Base-by-base conservation (phyloP, 441 rosid genomes). In the Jatropha multifida region DNA sequence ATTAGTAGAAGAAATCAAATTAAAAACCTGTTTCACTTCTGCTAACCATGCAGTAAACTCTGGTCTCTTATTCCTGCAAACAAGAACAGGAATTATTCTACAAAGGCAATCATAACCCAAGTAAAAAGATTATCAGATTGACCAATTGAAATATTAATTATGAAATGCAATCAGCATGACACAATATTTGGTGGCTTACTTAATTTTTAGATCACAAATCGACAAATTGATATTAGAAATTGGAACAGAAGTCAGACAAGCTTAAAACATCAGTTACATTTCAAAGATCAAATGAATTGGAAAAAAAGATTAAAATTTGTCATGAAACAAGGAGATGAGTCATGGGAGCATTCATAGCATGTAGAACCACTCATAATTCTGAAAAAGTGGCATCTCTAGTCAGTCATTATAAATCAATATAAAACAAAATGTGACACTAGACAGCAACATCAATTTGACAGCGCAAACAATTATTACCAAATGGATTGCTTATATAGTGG, bases 41-140 rank as follows among this genome's bases (percentile, higher is more conserved):
- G 88, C 87, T 77, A 94, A 80, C 98, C 99, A 94, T 71, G 99
- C 99, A 70, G 97, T 93, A 86, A 93, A 94, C 84, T 94, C 99
- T n/a, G 98, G 99, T 68, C 99, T 90, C 82, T 91, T 94, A 75
- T 77, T 94, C 99, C 99, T 94, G 77, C 81, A 84, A 38, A 79
- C 59, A 49, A 58, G 10, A 46, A 67, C 18, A 56, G 17, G 40
- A 60, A 60, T 3, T 17, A 40, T 75, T 56, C 41, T 56, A 55
- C 27, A 56, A 63, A 4, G 37, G 38, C 23, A 20, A 73, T 63
- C n/a, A 26, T 60, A 44, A 44, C 26, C 3, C 7, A 27, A 27
- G 60, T 49, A 32, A 15, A 49, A 7, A 23, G 55, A 8, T 40
- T 41, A 71, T 1, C 2, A n/a, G n/a, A 13, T 23, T 11, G 14